Base-by-base conservation (phyloP, 768 basidiomycete species). In the Kwoniella sp. region DNA sequence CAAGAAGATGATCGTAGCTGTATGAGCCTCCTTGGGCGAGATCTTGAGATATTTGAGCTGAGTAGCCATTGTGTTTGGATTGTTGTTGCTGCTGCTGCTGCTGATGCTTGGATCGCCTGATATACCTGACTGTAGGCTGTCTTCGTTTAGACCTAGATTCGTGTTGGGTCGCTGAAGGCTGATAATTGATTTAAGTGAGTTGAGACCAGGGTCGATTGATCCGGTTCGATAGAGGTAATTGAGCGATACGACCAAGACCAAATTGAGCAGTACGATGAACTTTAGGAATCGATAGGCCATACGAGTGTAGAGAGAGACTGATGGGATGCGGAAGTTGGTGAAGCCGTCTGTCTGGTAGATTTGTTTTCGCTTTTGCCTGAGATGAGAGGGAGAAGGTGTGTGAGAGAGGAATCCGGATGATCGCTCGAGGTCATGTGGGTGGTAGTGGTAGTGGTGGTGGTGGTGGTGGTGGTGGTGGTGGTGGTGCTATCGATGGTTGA, bases 1-100 rank as follows among this genome's bases (percentile, higher is more conserved):
- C 44, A 92, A 81, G 78, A 95, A 92, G 72, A 95, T 88, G 67
- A 95, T 86, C 0, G 91, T 92, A 8, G 91, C 90, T 8, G 90
- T 88, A 79, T 95, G 92, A 26, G 68, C 73, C 40, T 69, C 76
- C 37, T 73, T 74, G 1, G 76, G 73, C 25, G 67, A 64, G 19
- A 77, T 58, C 37, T 74, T 74, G 58, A 77, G 68, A 53, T 77
- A 73, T 50, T 77, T 77, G 26, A 77, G 61, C 17, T 27, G 37
- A 37, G 64, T 48, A 13, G 72, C 61, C 66, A 72, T 72, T 51
- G 8, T 49, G 53, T 33, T 33, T 33, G 5, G 33, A 33, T 6
- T 33, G 33, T 33, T 5, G 7, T 13, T 5, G 13, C 7, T 33
- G 33, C 7, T 33, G 13, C 33, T 33, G 33, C 5, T 33, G 33